Percentiles rank a stretch among this genome's conserved stretches.
Conservation (phyloP, 768 basidiomycete genomes). For the Psilocybe subaeruginosa region DNA sequence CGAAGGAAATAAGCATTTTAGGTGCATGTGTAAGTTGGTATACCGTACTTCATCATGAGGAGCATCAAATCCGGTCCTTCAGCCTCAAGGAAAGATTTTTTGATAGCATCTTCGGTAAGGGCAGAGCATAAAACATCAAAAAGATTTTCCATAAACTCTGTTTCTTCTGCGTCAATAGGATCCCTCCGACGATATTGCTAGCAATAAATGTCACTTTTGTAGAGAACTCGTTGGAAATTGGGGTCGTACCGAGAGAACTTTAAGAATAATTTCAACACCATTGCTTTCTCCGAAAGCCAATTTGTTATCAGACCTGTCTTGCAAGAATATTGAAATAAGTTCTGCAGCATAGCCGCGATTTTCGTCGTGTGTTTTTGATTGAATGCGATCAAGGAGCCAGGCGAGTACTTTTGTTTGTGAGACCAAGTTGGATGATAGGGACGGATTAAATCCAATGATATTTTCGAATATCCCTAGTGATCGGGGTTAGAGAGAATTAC, state of each 20-base stretch:
- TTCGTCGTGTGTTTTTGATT: conserved; percentile 76
- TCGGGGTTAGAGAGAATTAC: conserved; percentile 3
- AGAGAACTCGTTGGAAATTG: background rate
- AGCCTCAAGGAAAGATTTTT: conserved; percentile 79
- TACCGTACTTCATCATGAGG: conserved; percentile 90
- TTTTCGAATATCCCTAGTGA: conserved; percentile 88
- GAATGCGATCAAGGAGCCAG: conserved; percentile 82
- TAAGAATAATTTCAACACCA: conserved; percentile 78
- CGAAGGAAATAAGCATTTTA: background rate
- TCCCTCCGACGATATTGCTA: conserved; percentile 89
- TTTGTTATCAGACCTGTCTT: conserved; percentile 71
- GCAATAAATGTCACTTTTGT: conserved; percentile 4
- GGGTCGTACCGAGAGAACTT: conserved; percentile 77
- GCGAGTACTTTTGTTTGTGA: conserved; percentile 73
- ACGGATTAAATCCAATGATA: conserved; percentile 82
- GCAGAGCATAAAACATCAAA: conserved; percentile 91
- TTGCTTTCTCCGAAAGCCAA: conserved; percentile 69
- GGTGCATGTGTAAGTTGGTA: conserved; percentile 6
- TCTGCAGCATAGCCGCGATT: conserved; percentile 95
- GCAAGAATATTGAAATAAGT: conserved; percentile 87
- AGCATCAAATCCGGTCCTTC: conserved; percentile 98
- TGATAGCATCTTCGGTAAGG: conserved; percentile 77
- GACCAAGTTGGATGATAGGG: conserved; percentile 69
- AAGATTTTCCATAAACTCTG: conserved; percentile 97
- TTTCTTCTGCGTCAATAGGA: conserved; percentile 86